phyloP scores from a whole-genome alignment of 306 rosid species.

The Sicyos edulis region DNA sequence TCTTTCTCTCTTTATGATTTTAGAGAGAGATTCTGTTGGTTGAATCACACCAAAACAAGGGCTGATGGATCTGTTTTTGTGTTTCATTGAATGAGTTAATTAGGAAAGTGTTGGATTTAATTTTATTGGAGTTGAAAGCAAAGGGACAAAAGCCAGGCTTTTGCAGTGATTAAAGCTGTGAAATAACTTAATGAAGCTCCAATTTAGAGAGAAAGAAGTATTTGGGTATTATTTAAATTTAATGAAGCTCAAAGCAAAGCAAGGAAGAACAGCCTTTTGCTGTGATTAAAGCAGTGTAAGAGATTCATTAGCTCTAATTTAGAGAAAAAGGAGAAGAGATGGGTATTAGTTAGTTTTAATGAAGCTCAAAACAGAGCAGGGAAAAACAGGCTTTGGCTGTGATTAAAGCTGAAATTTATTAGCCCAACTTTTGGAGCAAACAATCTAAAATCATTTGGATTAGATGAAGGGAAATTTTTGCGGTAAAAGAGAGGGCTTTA shows the following conservation, averaged over 20 bases:
- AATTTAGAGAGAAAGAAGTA: background rate
- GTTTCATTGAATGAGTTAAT: too few species aligned
- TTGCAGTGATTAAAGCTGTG: conserved; percentile 15
- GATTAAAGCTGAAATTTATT: conserved; percentile 4
- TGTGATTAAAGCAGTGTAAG: conserved; percentile 12
- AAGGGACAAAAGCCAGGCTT: background rate
- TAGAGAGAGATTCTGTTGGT: conserved; percentile 18
- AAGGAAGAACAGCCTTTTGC: background rate
- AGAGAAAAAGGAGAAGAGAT: background rate
- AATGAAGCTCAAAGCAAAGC: background rate
- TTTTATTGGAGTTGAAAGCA: background rate
- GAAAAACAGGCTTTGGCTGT: background rate
- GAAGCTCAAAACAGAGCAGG: background rate
- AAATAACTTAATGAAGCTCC: background rate
- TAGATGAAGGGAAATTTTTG: background rate
- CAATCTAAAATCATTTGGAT: conserved; percentile 12
- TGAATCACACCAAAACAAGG: conserved; percentile 12
- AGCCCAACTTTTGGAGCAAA: background rate
- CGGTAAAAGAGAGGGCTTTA: background rate
- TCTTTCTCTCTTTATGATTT: conserved; percentile 10
- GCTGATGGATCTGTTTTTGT: background rate
- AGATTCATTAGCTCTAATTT: background rate
- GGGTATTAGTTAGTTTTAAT: background rate
- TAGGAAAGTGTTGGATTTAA: background rate
- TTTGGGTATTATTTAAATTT: background rate